A percentile compares a stretch with the other conserved stretches of the same genome.
Conservation (phyloP, 2,329 filamentous ascomycete species). For the Pseudomassariella vexata region DNA sequence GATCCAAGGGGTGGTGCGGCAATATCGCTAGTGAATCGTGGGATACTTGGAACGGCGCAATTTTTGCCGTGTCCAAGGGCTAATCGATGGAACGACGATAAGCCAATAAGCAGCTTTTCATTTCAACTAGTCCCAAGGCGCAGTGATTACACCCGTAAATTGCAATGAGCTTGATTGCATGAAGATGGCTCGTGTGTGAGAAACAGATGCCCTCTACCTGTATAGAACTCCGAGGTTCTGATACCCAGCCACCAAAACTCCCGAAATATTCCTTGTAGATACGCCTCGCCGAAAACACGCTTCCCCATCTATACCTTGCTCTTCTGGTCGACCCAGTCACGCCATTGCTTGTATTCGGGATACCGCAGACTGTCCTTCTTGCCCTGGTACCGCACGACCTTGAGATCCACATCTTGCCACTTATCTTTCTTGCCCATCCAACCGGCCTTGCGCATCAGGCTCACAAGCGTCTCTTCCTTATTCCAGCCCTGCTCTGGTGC, state of each 20-base stretch:
- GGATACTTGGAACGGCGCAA: too few species aligned
- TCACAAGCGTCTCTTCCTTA: slow-evolving; percentile 84
- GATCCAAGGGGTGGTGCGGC: too few species aligned
- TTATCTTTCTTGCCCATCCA: slow-evolving; percentile 76
- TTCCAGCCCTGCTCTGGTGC: slow-evolving; percentile 90
- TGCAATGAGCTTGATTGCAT: too few species aligned
- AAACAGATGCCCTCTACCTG: slow-evolving; percentile 3
- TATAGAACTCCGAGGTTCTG: slow-evolving; percentile 1
- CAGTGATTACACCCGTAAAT: too few species aligned
- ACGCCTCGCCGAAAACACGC: slow-evolving; percentile 1
- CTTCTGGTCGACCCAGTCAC: slow-evolving; percentile 57
- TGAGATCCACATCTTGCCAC: slow-evolving; percentile 76
- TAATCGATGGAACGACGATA: too few species aligned
- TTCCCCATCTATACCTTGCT: slow-evolving; percentile 12
- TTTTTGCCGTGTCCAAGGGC: too few species aligned
- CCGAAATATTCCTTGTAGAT: too few species aligned
- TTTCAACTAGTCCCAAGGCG: too few species aligned
- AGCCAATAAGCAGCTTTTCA: too few species aligned
- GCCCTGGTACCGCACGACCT: slow-evolving; percentile 81
- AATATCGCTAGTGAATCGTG: too few species aligned
- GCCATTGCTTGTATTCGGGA: slow-evolving; percentile 73
- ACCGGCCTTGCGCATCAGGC: slow-evolving; percentile 89
- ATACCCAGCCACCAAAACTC: too few species aligned
- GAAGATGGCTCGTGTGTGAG: too few species aligned
- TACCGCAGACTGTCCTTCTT: slow-evolving; percentile 68